phyloP scores from a whole-genome alignment of 148 eudicot species.

The Mesembryanthemum crystallinum region DNA sequence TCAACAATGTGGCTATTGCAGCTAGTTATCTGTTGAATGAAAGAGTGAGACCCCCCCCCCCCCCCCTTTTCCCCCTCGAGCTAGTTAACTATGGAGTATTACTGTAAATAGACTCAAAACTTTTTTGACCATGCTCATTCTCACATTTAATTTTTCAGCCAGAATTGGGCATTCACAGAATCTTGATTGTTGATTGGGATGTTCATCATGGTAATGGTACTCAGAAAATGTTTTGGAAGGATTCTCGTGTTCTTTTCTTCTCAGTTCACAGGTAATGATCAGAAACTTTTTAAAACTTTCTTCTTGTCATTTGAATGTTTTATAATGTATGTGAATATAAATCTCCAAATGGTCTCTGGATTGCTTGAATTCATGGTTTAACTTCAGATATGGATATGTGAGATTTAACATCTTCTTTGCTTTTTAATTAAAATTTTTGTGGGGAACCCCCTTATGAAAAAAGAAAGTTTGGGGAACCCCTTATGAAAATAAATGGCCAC shows the following conservation, averaged over 20 bases:
- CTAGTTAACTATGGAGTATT: background rate
- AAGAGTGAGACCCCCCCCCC: slow-evolving; percentile 47
- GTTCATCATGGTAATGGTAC: slow-evolving; percentile 99
- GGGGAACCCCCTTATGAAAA: too few relatives aligned
- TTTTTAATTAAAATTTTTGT: too few relatives aligned
- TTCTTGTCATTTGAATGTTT: background rate
- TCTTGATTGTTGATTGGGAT: slow-evolving; percentile 98
- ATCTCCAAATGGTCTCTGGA: background rate
- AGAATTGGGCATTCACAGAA: slow-evolving; percentile 73
- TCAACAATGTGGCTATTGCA: slow-evolving; percentile 91
- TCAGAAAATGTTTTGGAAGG: slow-evolving; percentile 88
- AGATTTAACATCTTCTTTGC: too few relatives aligned
- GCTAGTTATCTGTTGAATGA: slow-evolving; percentile 76
- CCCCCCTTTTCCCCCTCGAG: background rate
- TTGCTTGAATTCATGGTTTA: too few relatives aligned
- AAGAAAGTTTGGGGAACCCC: too few relatives aligned
- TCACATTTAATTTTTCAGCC: slow-evolving; percentile 34
- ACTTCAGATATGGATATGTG: too few relatives aligned
- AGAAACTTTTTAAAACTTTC: background rate
- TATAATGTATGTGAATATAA: background rate
- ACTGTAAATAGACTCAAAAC: background rate
- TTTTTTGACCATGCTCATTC: slow-evolving; percentile 9
- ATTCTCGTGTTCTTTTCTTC: slow-evolving; percentile 90
- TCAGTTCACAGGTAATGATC: slow-evolving; percentile 83
- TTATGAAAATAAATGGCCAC: too few relatives aligned